Evolutionary conservation across 345 rosid species (phyloP), one percentile per base, ranked within the genome.

Genomic region (Limnanthes douglasii): DNA sequence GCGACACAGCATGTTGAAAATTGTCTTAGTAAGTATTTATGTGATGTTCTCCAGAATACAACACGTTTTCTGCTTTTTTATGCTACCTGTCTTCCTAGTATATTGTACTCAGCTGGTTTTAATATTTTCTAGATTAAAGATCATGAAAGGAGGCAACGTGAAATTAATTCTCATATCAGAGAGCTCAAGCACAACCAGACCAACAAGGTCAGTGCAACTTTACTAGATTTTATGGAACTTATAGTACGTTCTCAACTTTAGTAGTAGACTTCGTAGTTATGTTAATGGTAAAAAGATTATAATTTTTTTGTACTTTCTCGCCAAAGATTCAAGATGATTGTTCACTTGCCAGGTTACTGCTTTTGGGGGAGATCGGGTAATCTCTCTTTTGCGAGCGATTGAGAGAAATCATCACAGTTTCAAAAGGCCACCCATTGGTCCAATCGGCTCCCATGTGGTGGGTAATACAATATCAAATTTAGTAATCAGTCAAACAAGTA

Each of bases 371-470:
- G 77, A 73, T 1, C 71, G 43, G 59, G 98, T 90, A 50, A 68
- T 77, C 31, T 13, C 60, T 42, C 95, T 90, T 41, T 67, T 90
- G 34, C 81, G 54, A 37, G 53, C 50, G 39, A 84, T 90, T 48
- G 98, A 90, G 56, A 70, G 75, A 52, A 53, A 53, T 45, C 78
- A 64, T 15, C 63, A 44, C 20, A 46, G 43, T 45, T 90, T 90
- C 54, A 51, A 40, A 32, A 66, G 51, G 56, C 84, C 95, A 18
- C 98, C 98, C 13, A 74, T 90, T 51, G 98, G 98, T 66, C 98
- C 98, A 30, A 72, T 84, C 59, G 98, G 98, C 47, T 68, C 81
- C 27, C 95, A 90, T 61, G 45, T 90, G 71, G 95, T 90, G 41
- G 68, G 95, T 69, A 39, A 18, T 20, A 18, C n/a, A 31, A 34